Conservation (phyloP, 306 rosid genomes). For the Arachis hypogaea region DNA sequence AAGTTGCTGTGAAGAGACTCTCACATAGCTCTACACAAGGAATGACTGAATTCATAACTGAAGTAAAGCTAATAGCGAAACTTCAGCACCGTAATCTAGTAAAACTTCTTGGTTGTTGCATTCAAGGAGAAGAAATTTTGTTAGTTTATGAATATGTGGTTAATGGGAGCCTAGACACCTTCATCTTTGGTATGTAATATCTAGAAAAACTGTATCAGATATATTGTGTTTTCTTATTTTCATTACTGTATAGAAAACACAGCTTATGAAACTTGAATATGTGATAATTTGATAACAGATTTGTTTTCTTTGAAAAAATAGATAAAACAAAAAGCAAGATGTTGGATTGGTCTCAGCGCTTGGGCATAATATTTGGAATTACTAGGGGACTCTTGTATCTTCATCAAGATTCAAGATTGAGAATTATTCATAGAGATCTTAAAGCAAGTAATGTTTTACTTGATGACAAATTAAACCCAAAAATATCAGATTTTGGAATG, state of each 20-base stretch:
- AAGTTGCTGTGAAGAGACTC: conserved; percentile 46
- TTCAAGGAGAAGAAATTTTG: conserved; percentile 1
- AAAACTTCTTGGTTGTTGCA: conserved; percentile 14
- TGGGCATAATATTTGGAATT: conserved; percentile 10
- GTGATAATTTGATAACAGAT: background rate
- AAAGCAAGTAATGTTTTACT: conserved; percentile 30
- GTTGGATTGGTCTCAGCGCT: conserved; percentile 19
- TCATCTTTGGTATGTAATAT: conserved; percentile 36
- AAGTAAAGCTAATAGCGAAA: conserved; percentile 22
- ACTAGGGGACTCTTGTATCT: conserved; percentile 22
- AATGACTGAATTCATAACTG: conserved; percentile 17
- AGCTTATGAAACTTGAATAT: background rate
- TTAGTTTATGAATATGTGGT: conserved; percentile 18
- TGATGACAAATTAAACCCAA: background rate
- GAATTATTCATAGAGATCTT: conserved; percentile 28
- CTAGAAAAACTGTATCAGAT: background rate
- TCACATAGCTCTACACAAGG: conserved; percentile 41
- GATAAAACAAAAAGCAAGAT: conserved; percentile 21
- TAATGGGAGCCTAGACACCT: conserved; percentile 34
- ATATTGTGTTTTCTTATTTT: too few relatives aligned
- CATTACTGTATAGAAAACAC: background rate
- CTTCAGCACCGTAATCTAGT: conserved; percentile 31
- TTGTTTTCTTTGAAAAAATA: background rate
- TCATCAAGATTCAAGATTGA: conserved; percentile 17
- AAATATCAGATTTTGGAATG: conserved; percentile 33